These are phyloP conservation scores for Jimgerdemannia lactiflua DNA, from an alignment of 192 early-diverging fungal genomes.

Conservation along the genomic window DNA sequence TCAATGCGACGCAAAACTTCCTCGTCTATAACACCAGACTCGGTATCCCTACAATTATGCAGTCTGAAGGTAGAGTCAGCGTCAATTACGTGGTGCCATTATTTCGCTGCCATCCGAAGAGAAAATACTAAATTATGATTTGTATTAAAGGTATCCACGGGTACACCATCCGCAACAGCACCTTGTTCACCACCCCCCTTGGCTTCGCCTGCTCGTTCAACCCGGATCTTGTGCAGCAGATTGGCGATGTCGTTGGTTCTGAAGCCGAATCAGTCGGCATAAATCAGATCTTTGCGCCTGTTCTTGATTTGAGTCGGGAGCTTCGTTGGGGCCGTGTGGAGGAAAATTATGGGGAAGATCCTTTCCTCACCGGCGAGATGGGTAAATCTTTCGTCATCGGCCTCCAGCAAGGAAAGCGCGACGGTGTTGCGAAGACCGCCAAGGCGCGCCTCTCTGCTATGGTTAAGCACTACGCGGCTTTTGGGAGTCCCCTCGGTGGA, in stretches of 20 bases:
- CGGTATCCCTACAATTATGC: slow-evolving; percentile 7
- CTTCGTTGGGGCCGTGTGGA: slow-evolving; percentile 14
- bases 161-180: slow-evolving; percentile 1
- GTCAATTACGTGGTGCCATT: too few species aligned
- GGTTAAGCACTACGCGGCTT: slow-evolving; percentile 10
- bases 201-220: slow-evolving; percentile 13
- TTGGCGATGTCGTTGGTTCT: slow-evolving; percentile 1
- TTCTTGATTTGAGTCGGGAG: slow-evolving; percentile 6
- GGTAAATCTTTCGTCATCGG: slow-evolving; percentile 2
- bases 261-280: slow-evolving; percentile 7
- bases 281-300: slow-evolving; percentile 9
- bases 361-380: slow-evolving; percentile 6
- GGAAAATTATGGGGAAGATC: slow-evolving; percentile 14
- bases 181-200: slow-evolving; percentile 3
- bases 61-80: too few species aligned
- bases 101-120: too few species aligned
- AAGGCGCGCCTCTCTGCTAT: slow-evolving; percentile 2
- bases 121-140: too few species aligned
- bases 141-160: slow-evolving; percentile 15
- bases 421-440: not conserved
- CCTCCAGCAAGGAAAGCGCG: not conserved
- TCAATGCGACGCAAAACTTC: slow-evolving; percentile 4
- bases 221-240: not conserved
- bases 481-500: too few species aligned
- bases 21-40: slow-evolving; percentile 6